These are phyloP conservation scores for Rickenella mellea DNA, from an alignment of 768 basidiomycete genomes.

Conservation along the genomic window DNA sequence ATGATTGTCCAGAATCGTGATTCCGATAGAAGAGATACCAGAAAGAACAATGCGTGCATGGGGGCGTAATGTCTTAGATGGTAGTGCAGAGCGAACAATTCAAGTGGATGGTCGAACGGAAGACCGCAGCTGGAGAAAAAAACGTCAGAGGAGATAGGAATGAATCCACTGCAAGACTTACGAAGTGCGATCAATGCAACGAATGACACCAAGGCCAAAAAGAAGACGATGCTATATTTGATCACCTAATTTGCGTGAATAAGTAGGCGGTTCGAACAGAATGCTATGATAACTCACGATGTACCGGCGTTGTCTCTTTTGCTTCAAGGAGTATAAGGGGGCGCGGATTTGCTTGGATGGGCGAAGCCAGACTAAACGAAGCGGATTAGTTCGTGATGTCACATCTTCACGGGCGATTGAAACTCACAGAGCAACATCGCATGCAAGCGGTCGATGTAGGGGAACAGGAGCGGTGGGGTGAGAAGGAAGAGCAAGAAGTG, in stretches of 20 bases:
- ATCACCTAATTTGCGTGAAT: slow-evolving; percentile 42
- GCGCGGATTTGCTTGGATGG: slow-evolving; percentile 92
- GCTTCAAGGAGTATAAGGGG: slow-evolving; percentile 83
- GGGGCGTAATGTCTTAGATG: too few species aligned
- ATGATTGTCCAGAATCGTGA: too few species aligned
- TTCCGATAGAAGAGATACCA: too few species aligned
- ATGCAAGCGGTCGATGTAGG: slow-evolving; percentile 87
- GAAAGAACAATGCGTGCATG: too few species aligned
- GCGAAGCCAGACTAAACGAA: slow-evolving; percentile 75
- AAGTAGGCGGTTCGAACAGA: neutral
- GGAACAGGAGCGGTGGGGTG: slow-evolving; percentile 79
- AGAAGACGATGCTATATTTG: slow-evolving; percentile 76
- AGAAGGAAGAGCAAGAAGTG: slow-evolving; percentile 87
- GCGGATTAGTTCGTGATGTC: slow-evolving; percentile 12
- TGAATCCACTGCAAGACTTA: slow-evolving; percentile 29
- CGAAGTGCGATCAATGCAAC: slow-evolving; percentile 70
- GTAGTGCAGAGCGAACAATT: slow-evolving; percentile 61
- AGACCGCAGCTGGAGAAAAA: slow-evolving; percentile 40
- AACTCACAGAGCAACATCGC: slow-evolving; percentile 84
- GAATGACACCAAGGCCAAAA: slow-evolving; percentile 58
- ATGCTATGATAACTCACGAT: slow-evolving; percentile 53
- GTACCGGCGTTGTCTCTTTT: slow-evolving; percentile 81
- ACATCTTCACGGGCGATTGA: neutral
- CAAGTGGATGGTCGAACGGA: slow-evolving; percentile 51
- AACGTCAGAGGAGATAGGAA: neutral